Conservation (phyloP, 2,329 filamentous ascomycete genomes). For the Paracamarosporium sp. region DNA sequence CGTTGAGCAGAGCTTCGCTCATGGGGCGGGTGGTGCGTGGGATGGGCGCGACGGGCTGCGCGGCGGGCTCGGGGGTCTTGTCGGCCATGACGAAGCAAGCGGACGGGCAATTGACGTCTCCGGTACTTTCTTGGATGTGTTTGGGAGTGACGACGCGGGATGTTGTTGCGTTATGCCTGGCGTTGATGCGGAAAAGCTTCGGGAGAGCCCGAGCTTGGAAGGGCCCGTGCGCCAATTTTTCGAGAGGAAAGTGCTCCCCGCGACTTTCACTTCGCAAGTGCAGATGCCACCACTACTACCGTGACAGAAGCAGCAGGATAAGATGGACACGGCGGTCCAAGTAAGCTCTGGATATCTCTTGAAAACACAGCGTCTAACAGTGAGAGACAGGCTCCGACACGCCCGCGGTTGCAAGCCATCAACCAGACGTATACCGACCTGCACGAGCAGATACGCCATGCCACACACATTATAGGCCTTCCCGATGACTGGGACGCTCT, state of each 20-base stretch:
- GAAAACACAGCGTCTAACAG: neutral
- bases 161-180: slow-evolving; percentile 12
- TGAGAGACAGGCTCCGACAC: slow-evolving; percentile 26
- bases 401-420: slow-evolving; percentile 48
- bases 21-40: slow-evolving; percentile 78
- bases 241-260: slow-evolving; percentile 12
- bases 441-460: slow-evolving; percentile 49
- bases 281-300: slow-evolving; percentile 12
- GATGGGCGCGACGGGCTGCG: slow-evolving; percentile 56
- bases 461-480: slow-evolving; percentile 48
- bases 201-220: slow-evolving; percentile 8
- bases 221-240: slow-evolving; percentile 24
- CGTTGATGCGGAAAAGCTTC: slow-evolving; percentile 23
- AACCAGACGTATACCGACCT: slow-evolving; percentile 46
- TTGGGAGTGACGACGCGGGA: slow-evolving; percentile 13
- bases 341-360: no score
- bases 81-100: slow-evolving; percentile 61
- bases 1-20: slow-evolving; percentile 97
- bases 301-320: slow-evolving; percentile 6
- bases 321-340: slow-evolving; percentile 30
- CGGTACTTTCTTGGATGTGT: slow-evolving; percentile 23
- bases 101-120: slow-evolving; percentile 36
- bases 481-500: slow-evolving; percentile 35
- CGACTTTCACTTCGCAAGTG: slow-evolving; percentile 6
- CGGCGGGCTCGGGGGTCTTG: slow-evolving; percentile 60